phyloP scores from a whole-genome alignment of 441 rosid genomes.

The Erodium trifolium region DNA sequence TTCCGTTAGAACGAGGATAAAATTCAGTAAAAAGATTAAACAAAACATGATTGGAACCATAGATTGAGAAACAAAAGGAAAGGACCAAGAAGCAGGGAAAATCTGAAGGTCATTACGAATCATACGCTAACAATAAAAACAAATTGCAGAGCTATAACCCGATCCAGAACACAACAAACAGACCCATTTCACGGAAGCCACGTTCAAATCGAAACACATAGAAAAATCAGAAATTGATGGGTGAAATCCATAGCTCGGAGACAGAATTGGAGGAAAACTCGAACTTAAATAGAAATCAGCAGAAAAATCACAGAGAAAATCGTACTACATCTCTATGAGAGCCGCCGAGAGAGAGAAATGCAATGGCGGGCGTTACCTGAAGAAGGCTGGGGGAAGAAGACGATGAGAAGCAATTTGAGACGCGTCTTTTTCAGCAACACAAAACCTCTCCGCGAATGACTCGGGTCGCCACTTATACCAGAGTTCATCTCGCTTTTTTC shows the following conservation, averaged over 20 bases:
- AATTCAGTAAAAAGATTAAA: not conserved
- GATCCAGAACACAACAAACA: slow-evolving; percentile 3
- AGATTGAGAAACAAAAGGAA: not conserved
- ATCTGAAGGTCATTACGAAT: not conserved
- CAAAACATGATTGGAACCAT: not conserved
- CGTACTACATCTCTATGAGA: not conserved
- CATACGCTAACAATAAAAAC: not conserved
- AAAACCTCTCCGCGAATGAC: not conserved
- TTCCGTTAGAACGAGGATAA: not conserved
- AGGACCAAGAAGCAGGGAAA: too few species aligned
- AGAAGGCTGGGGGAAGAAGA: not conserved
- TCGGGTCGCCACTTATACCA: slow-evolving; percentile 6
- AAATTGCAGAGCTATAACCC: not conserved
- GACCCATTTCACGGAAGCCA: not conserved
- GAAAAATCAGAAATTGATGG: not conserved
- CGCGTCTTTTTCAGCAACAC: not conserved
- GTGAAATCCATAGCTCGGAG: not conserved
- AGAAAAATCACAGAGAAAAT: not conserved
- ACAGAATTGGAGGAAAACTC: not conserved
- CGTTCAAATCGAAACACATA: not conserved
- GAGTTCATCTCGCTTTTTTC: not conserved
- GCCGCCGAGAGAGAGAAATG: not conserved
- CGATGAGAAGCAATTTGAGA: not conserved
- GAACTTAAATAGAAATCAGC: not conserved
- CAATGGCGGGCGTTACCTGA: not conserved